Conservation (phyloP, 352 stramenopile species). For the Pythium sukuiense region DNA sequence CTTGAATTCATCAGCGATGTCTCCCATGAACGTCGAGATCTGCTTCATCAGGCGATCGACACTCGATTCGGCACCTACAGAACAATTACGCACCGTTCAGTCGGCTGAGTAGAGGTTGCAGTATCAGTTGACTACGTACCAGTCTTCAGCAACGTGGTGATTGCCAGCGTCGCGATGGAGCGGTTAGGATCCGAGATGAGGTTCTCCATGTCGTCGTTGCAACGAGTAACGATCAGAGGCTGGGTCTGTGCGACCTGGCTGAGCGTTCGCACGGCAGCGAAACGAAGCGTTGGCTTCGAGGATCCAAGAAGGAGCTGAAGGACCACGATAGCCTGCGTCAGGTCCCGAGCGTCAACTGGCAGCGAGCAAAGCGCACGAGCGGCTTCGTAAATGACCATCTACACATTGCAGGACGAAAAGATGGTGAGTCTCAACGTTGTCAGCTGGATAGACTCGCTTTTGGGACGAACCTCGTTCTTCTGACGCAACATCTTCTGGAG, state of each 20-base stretch:
- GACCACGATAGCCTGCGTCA: slow-evolving; percentile 96
- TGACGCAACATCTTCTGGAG: slow-evolving; percentile 96
- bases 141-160: slow-evolving; percentile 99
- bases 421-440: background rate
- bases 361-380: slow-evolving; percentile 96
- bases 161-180: slow-evolving; percentile 98
- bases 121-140: slow-evolving; percentile 37
- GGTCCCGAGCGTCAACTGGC: slow-evolving; percentile 94
- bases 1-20: slow-evolving; percentile 99
- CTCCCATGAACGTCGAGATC: slow-evolving; percentile 98
- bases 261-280: slow-evolving; percentile 96
- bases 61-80: slow-evolving; percentile 89
- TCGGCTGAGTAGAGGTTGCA: background rate
- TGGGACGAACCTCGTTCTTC: slow-evolving; percentile 83
- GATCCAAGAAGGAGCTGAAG: slow-evolving; percentile 95
- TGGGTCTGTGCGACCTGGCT: slow-evolving; percentile 91
- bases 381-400: slow-evolving; percentile 99
- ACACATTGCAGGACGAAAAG: slow-evolving; percentile 6
- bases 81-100: background rate
- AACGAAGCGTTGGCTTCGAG: slow-evolving; percentile 95
- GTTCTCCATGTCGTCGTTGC: slow-evolving; percentile 98
- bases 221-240: slow-evolving; percentile 95
- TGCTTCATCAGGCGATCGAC: slow-evolving; percentile 97
- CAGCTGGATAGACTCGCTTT: background rate
- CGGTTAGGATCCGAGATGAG: slow-evolving; percentile 97